phyloP scores from a whole-genome alignment of 306 rosid species.

The Glycyrrhiza uralensis region DNA sequence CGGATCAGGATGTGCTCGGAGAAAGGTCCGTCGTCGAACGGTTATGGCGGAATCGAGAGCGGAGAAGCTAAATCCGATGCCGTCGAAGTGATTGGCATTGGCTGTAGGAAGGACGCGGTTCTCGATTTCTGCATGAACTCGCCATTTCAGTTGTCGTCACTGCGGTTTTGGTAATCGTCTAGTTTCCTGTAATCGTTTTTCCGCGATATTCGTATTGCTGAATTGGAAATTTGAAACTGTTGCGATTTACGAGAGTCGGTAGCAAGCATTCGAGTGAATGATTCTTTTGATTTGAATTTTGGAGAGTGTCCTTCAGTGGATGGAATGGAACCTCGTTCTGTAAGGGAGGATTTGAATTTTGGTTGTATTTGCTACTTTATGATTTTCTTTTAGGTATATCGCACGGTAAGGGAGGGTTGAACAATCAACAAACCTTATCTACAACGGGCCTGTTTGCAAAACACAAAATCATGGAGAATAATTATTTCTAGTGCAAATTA shows the following conservation, averaged over 20 bases:
- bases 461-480: not conserved
- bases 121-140: constrained; percentile 73
- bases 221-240: not conserved
- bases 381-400: not conserved
- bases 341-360: not conserved
- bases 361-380: not conserved
- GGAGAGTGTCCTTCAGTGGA: not conserved
- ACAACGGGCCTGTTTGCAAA: not conserved
- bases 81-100: constrained; percentile 77
- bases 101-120: constrained; percentile 83
- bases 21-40: constrained; percentile 21
- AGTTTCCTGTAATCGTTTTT: not conserved
- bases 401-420: not conserved
- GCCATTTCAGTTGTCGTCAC: constrained; percentile 51
- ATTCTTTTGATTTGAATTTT: not conserved
- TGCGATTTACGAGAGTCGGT: not conserved
- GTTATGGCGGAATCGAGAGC: constrained; percentile 28
- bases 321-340: not conserved
- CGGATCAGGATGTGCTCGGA: constrained; percentile 38
- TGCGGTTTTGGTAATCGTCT: constrained; percentile 62
- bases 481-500: not conserved
- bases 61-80: constrained; percentile 39
- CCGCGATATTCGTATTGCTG: not conserved
- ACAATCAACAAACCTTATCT: not conserved
- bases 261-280: not conserved